Base-by-base conservation (phyloP, 129 eudicot genomes). In the Saposhnikovia divaricata region DNA sequence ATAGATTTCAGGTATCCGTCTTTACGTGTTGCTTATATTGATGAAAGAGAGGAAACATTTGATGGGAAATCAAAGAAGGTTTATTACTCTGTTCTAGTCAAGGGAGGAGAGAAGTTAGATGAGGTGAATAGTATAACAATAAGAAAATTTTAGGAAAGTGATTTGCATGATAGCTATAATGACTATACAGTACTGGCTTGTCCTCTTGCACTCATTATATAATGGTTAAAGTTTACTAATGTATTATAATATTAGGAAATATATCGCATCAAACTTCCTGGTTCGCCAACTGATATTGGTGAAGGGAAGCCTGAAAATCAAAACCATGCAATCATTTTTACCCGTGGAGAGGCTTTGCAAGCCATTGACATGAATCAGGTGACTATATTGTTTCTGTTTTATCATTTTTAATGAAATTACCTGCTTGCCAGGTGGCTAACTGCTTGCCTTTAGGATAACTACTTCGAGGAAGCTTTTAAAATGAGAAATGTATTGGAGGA, bases 321-420 rank as follows among this genome's bases (percentile, higher is more conserved):
- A 87, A 95, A 95, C 83, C 98, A 95, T 83, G 98, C 98, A 43
- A 90, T 94, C 83, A 89, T 94, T 79, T 94, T 94, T 83, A 94
- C 98, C 70, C 98, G 98, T 71, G 98, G 98, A 81, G 98, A 95
- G 88, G 98, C 98, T 79, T 80, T 95, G 80, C 98, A 95, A 83
- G 89, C 98, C 72, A 95, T 95, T 83, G 98, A 95, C 86, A 95
- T 95, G 98, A 95, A 95, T 86, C 98, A 95, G 96, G 98, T 92
- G 68, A 72, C 69, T 72, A 45, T 50, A 73, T 23, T 73, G 15
- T 40, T 72, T 79, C 21, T 45, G 69, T 70, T 79, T 79, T 18
- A n/a, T 42, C 83, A 50, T 82, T 72, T 28, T 80, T 51, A 74
- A 74, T 84, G 46, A 72, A 57, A 55, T 55, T 79, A 16, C 65